Base-by-base conservation (phyloP, 2,329 filamentous ascomycete genomes). In the Colletotrichum falcatum region DNA sequence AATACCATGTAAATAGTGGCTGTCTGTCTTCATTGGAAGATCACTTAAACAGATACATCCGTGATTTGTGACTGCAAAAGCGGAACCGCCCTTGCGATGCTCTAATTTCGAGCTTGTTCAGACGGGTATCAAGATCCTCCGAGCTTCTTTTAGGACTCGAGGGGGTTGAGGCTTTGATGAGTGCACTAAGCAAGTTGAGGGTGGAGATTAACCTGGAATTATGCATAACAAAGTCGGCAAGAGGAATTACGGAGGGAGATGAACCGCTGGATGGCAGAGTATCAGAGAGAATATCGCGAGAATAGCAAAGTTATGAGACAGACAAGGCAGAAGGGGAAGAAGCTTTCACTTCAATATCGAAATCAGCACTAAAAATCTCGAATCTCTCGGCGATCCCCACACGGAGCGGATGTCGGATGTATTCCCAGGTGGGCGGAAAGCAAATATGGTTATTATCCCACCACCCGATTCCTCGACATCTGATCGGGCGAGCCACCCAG, bases 341-440 rank as follows among this genome's bases (percentile, higher is more conserved):
- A 2, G 11, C 14, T 39, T 39, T 6, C 37, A 39, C 12, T 4
- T 4, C 37, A 58, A 58, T 51, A 20, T 39, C 53, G n/a, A 14
- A 33, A 28, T 61, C 64, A 48, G 56, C 56, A 23, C 64, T 54
- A 61, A 16, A 16, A 5, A 53, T 30, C 56, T 56, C 48, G n/a
- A 48, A 56, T n/a, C 28, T 20, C 14, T 61, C n/a, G 30, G 14
- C 18, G 61, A 69, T 42, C 66, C 33, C 55, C 62, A 61, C 55
- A 16, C 55, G 23, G 55, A 61, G 55, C 42, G 46, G 49, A 56
- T 61, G n/a, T 49, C 30, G 33, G 26, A 56, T 37, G 35, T 42
- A 49, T 55, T 5, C 55, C 49, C 18, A 49, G 16, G 26, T 53
- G 55, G 18, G 49, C n/a, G 62, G 54, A 48, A 51, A 30, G 61